These are phyloP conservation scores for Clitopilus passeckerianus DNA, from an alignment of 768 basidiomycete genomes.

Conservation along the genomic window DNA sequence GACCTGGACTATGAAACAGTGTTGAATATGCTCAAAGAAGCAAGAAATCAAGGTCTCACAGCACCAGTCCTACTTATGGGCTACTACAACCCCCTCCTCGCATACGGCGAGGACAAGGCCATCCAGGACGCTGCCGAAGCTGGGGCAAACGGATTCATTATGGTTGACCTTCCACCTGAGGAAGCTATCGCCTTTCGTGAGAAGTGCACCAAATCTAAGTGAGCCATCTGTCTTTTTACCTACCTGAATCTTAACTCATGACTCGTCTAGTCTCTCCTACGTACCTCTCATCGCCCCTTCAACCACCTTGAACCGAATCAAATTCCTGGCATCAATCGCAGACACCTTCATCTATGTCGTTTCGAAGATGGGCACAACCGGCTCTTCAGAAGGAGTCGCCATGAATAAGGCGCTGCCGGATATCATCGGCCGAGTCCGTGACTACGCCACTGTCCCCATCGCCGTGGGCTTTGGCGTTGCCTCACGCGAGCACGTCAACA, in stretches of 20 bases:
- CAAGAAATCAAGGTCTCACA: conserved; percentile 76
- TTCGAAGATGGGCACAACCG: conserved; percentile 99
- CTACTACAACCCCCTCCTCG: conserved; percentile 79
- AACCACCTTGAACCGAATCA: conserved; percentile 80
- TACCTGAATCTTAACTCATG: conserved; percentile 2
- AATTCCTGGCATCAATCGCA: conserved; percentile 88
- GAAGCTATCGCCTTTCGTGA: conserved; percentile 89
- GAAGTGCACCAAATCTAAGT: conserved; percentile 81
- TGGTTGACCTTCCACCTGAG: conserved; percentile 97
- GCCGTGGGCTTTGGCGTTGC: conserved; percentile 98
- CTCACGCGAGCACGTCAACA: conserved; percentile 82
- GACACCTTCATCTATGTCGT: conserved; percentile 98
- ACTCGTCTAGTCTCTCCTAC: conserved; percentile 70
- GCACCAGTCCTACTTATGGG: conserved; percentile 94
- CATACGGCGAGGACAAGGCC: conserved; percentile 93
- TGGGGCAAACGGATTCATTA: conserved; percentile 95
- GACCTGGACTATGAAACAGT: conserved; percentile 73
- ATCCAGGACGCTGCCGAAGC: conserved; percentile 86
- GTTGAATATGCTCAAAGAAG: conserved; percentile 71
- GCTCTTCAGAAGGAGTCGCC: conserved; percentile 69
- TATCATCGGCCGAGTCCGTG: conserved; percentile 78
- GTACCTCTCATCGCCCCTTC: conserved; percentile 95
- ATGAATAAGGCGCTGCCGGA: conserved; percentile 79
- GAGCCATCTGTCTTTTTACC: conserved; percentile 22
- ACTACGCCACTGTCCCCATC: conserved; percentile 74